Base-by-base conservation (phyloP, 75 land plant genomes). In the Adiantum capillusveneris region DNA sequence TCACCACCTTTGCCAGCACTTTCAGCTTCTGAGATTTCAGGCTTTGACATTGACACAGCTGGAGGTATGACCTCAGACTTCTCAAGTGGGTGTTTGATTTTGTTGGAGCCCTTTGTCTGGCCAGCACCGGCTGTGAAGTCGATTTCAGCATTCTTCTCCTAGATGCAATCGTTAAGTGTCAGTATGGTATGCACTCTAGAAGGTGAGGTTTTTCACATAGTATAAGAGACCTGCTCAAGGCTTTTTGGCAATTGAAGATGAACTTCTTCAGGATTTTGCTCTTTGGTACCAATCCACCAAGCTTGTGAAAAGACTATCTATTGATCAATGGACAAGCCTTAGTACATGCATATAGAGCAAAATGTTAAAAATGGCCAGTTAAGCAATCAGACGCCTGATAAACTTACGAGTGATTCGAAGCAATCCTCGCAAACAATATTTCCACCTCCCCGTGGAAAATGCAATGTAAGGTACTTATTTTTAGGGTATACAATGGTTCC, bases 271-370 rank as follows among this genome's bases (percentile, higher is more conserved):
- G 98, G 98, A 73, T 93, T 93, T 53, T 89, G 85, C 27, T 86
- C 98, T 61, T 86, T 85, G 41, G 44, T 81, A 30, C 98, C 98
- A 67, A 93, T 84, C 96, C 96, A 93, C 90, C 90, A 85, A 21
- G 85, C 87, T 43, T 78, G 90, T 39, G 98, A 86, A 70, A 93
- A 93, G n/a, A 89, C 91, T 62, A 93, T 81, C 98, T 93, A n/a
- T n/a, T n/a, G 24, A 48, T 48, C 9, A 12, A 18, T 48, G 51
- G 20, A 20, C 51, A 48, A n/a, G n/a, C n/a, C n/a, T n/a, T n/a
- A n/a, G n/a, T n/a, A n/a, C n/a, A n/a, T n/a, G 7, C 7, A 7
- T 7, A 9, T 7, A 39, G 42, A 9, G 13, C 42, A 39, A 13
- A 39, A 39, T 39, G 42, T 39, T 9, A 13, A 13, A 13, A 13